Evolutionary conservation across 108 stramenopile species (phyloP), one percentile per base, ranked within the genome.

Genomic region (Pseudonitzschia delicatissima): DNA sequence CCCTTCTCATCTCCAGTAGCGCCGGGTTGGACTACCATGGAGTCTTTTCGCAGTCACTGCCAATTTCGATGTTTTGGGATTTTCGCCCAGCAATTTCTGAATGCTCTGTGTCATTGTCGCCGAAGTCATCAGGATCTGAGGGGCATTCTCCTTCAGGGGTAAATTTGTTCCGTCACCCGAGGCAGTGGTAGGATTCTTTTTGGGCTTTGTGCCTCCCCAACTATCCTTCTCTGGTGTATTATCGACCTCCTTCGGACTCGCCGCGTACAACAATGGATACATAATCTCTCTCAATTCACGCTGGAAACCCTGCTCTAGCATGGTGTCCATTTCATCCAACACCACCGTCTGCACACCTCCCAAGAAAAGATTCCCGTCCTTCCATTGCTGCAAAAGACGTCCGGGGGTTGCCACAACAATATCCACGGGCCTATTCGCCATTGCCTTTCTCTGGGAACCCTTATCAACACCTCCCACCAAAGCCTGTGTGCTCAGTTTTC

Each of bases 301-400:
- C 50, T 91, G 90, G 72, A 98, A 98, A 18, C 98, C 98, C 67
- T 97, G 95, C 63, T 95, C 96, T 33, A 98, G 75, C 94, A 98
- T 96, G 51, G 98, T 98, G 84, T 98, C 98, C 77, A 97, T 90
- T 88, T 98, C 98, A 81, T 98, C 98, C 55, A 98, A 66, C 21
- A 98, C 92, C 21, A 97, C 80, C 45, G 84, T 68, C 15, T 76
- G 48, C 25, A 85, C 50, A 26, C 76, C 59, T 25, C 89, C 88
- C 48, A 94, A 66, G 64, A 86, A 92, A 7, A 97, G 66, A 78
- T 90, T 82, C 1, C 86, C 87, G 13, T 82, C 81, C 58, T 98
- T 87, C 60, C 91, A 87, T 78, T 96, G 98, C 77, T 98, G 90
- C 13, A 95, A 70, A 40, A 98, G 64, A 52, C 98, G 77, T 44